Evolutionary conservation across 2,329 filamentous ascomycete genomes (phyloP).

Genomic region (Fusarium duplospermum): DNA sequence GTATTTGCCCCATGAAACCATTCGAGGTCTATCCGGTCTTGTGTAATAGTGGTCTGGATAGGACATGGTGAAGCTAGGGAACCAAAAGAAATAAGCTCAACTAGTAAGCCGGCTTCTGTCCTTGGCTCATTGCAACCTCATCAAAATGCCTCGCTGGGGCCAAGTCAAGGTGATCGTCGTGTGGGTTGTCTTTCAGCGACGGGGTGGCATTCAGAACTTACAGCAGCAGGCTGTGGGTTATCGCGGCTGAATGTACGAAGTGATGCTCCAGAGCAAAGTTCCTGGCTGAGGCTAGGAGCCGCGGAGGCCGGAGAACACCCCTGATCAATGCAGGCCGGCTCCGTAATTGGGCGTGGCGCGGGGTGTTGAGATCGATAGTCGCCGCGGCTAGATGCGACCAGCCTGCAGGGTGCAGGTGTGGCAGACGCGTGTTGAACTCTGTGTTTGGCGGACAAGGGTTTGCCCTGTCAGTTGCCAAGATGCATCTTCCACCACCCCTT

Average conservation of each 20-base stretch:
- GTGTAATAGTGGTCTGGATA: background rate
- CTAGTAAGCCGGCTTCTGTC: background rate
- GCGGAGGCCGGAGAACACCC: slow-evolving; percentile 14
- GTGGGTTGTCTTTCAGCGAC: background rate
- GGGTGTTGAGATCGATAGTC: slow-evolving; percentile 35
- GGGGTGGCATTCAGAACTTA: background rate
- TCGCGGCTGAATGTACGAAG: background rate
- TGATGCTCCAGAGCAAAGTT: background rate
- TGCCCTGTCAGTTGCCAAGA: slow-evolving; percentile 9
- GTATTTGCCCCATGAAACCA: background rate
- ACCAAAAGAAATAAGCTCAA: background rate
- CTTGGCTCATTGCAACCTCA: background rate
- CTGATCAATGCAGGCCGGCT: background rate
- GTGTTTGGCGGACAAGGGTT: slow-evolving; percentile 10
- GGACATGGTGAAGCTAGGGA: background rate
- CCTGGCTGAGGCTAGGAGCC: slow-evolving; percentile 1
- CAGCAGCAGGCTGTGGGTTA: background rate
- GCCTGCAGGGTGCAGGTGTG: slow-evolving; percentile 25
- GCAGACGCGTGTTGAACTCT: slow-evolving; percentile 16
- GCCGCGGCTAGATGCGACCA: slow-evolving; percentile 24
- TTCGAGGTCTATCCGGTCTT: background rate
- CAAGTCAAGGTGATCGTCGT: background rate
- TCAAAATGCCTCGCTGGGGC: background rate
- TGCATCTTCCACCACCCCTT: background rate
- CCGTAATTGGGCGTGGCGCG: slow-evolving; percentile 6